These are phyloP conservation scores for Astragalus membranaceus DNA, from an alignment of 306 rosid species.

Conservation along the genomic window DNA sequence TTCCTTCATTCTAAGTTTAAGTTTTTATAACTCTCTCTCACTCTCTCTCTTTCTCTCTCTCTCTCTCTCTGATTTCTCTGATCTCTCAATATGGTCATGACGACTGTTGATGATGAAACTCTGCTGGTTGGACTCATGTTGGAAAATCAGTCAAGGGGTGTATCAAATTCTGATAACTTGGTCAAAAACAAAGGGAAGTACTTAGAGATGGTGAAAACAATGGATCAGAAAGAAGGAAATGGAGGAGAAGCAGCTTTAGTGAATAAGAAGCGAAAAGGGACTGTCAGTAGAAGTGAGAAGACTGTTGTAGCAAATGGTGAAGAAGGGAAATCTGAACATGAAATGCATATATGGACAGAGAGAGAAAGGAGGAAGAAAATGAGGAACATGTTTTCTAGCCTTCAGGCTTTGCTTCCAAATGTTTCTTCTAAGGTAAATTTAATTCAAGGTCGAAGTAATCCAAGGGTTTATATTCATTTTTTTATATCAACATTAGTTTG, in stretches of 20 bases:
- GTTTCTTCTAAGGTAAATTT: constrained; percentile 66
- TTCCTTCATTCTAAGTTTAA: neutral
- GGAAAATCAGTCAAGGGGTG: constrained; percentile 26
- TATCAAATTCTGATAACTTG: constrained; percentile 20
- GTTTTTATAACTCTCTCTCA: neutral
- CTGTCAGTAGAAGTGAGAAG: neutral
- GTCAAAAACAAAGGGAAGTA: neutral
- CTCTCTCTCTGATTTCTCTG: no score
- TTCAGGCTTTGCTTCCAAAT: constrained; percentile 76
- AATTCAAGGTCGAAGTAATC: neutral
- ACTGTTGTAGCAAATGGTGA: neutral
- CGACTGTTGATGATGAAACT: neutral
- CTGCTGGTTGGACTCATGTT: neutral
- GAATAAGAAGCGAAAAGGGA: no score
- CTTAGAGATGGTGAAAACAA: neutral
- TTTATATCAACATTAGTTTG: neutral
- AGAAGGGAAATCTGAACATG: constrained; percentile 35
- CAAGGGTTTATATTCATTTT: neutral
- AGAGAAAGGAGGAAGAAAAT: constrained; percentile 90
- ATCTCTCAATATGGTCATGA: neutral
- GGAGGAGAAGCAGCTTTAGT: no score
- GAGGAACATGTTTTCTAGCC: constrained; percentile 62
- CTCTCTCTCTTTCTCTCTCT: neutral
- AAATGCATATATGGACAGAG: constrained; percentile 60
- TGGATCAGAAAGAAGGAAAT: neutral